A percentile compares a stretch with the other conserved stretches of the same genome.
phyloP scores from a whole-genome alignment of 225 moss, liverwort and hornwort species.

The Neckera pumila region DNA sequence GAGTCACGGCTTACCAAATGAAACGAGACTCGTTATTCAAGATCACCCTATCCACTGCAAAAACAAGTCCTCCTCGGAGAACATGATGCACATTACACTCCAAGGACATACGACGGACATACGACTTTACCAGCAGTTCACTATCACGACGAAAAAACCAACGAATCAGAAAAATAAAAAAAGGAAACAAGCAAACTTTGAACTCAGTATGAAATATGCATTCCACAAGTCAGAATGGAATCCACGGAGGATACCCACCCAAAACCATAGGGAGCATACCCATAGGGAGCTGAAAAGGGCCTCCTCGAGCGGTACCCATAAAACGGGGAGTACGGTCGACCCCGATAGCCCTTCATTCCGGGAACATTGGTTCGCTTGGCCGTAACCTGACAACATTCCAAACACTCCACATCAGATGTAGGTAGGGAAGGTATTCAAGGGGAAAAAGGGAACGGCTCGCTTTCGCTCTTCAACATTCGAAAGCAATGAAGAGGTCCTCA shows the following conservation, averaged over 20 bases:
- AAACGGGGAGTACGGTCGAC: constrained; percentile 84
- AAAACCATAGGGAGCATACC: constrained; percentile 99
- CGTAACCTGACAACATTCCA: constrained; percentile 53
- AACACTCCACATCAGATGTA: background rate
- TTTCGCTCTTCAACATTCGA: background rate
- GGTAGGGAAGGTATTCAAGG: background rate
- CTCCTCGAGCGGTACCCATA: constrained; percentile 99
- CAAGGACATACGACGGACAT: background rate
- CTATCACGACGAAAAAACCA: background rate
- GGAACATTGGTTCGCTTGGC: constrained; percentile 94
- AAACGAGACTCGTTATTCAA: background rate
- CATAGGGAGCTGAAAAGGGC: constrained; percentile 99
- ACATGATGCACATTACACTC: background rate
- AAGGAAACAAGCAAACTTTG: constrained; percentile 4
- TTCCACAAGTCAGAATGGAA: constrained; percentile 94
- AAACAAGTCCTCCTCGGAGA: background rate
- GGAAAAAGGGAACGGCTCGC: background rate
- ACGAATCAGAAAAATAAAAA: background rate
- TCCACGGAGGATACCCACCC: constrained; percentile 97
- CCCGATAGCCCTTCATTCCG: constrained; percentile 96
- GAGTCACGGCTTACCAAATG: background rate
- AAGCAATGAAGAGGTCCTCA: background rate
- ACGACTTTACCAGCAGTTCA: background rate
- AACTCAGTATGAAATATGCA: constrained; percentile 85
- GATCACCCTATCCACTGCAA: background rate